These are phyloP conservation scores for Pseudevernia furfuracea DNA, from an alignment of 495 filamentous ascomycete species.

Conservation along the genomic window DNA sequence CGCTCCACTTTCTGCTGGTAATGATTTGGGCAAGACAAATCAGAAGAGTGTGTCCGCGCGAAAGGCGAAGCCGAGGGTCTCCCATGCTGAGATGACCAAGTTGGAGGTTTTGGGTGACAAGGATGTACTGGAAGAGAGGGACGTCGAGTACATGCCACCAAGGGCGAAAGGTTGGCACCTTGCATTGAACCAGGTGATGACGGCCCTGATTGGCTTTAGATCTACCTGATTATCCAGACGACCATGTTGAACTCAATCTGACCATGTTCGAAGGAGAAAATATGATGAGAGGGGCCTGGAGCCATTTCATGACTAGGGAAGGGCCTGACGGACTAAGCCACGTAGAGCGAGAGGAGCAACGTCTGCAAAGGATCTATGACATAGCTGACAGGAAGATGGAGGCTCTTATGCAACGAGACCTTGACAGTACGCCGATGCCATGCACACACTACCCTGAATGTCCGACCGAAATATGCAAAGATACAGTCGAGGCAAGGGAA, in stretches of 20 bases:
- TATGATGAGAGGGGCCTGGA: slow-evolving; percentile 14
- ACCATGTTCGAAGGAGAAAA: slow-evolving; percentile 22
- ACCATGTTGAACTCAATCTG: slow-evolving; percentile 49
- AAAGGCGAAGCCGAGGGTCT: slow-evolving; percentile 28
- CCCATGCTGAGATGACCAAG: slow-evolving; percentile 26
- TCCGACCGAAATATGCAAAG: slow-evolving; percentile 22
- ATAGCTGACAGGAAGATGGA: slow-evolving; percentile 17
- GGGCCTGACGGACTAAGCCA: slow-evolving; percentile 25
- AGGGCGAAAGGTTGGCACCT: slow-evolving; percentile 43
- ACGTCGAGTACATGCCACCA: slow-evolving; percentile 71
- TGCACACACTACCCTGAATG: slow-evolving; percentile 25
- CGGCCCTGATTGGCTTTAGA: slow-evolving; percentile 35
- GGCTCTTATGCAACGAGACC: slow-evolving; percentile 18
- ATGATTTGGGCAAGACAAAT: slow-evolving; percentile 41
- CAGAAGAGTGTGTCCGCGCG: slow-evolving; percentile 46
- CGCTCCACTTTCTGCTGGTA: slow-evolving; percentile 39
- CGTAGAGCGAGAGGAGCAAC: slow-evolving; percentile 20
- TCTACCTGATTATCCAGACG: slow-evolving; percentile 68
- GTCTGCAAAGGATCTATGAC: slow-evolving; percentile 15
- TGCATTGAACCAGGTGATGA: not conserved
- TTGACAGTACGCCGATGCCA: slow-evolving; percentile 18
- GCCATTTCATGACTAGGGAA: slow-evolving; percentile 31
- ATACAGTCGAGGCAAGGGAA: slow-evolving; percentile 18
- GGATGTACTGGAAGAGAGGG: slow-evolving; percentile 29
- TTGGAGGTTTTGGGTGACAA: slow-evolving; percentile 25